These are phyloP conservation scores for Symbiodinium natans DNA, from an alignment of 73 alveolate species.

Conservation along the genomic window DNA sequence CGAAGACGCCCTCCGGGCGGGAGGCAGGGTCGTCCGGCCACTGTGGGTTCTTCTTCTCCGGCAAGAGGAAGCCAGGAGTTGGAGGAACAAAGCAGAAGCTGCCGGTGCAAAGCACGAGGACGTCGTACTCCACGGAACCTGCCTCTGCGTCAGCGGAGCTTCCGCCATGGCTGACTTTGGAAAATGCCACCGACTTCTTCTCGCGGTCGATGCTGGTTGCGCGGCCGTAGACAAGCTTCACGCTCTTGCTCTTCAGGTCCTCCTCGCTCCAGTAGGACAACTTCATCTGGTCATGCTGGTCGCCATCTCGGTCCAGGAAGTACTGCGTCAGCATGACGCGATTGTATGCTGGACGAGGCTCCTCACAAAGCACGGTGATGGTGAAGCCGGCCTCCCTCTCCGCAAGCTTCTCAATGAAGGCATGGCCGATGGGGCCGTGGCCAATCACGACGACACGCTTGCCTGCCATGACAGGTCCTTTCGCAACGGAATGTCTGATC, in stretches of 20 bases:
- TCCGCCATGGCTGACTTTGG: background rate
- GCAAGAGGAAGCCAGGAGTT: conserved; percentile 34
- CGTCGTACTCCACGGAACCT: background rate
- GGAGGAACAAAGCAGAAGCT: conserved; percentile 81
- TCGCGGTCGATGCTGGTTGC: conserved; percentile 19
- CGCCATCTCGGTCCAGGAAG: conserved; percentile 53
- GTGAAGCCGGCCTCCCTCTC: background rate
- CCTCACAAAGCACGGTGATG: conserved; percentile 14
- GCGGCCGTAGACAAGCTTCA: conserved; percentile 26
- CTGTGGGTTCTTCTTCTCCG: conserved; percentile 41
- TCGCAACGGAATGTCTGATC: too few relatives aligned
- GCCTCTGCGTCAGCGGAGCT: too few relatives aligned
- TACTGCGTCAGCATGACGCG: conserved; percentile 69
- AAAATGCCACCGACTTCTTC: background rate
- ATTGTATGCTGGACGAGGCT: conserved; percentile 69
- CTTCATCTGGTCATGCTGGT: conserved; percentile 64
- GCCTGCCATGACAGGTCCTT: background rate
- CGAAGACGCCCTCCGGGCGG: conserved; percentile 67
- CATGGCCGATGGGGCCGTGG: conserved; percentile 68
- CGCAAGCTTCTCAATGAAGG: conserved; percentile 48
- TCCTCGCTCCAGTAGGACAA: conserved; percentile 35
- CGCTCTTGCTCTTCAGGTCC: background rate
- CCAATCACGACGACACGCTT: conserved; percentile 24
- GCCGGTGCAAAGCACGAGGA: conserved; percentile 48
- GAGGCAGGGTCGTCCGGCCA: conserved; percentile 83